Evolutionary conservation across 2,329 filamentous ascomycete species (phyloP).

Genomic region (Juglanconis juglandina): DNA sequence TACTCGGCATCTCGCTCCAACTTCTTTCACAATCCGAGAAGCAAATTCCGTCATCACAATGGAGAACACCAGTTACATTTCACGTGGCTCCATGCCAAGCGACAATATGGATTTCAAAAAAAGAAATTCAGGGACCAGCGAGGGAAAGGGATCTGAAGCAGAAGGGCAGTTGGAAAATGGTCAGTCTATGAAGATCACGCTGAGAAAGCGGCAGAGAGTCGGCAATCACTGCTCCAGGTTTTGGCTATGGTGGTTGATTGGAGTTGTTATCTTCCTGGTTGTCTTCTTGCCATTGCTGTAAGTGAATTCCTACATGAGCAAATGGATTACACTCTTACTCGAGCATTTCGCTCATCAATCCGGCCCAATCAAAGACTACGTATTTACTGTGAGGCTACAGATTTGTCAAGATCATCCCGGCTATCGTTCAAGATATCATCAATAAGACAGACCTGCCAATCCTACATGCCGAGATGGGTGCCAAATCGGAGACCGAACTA

Average conservation of each 20-base stretch:
- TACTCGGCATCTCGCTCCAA: background rate
- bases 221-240: background rate
- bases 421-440: slow-evolving; percentile 2
- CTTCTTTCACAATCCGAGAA: background rate
- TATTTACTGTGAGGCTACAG: background rate
- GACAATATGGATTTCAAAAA: background rate
- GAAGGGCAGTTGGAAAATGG: background rate
- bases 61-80: background rate
- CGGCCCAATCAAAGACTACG: background rate
- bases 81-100: background rate
- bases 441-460: slow-evolving; percentile 2
- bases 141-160: background rate
- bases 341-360: background rate
- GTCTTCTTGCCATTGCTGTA: slow-evolving; percentile 4
- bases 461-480: slow-evolving; percentile 2
- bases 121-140: background rate
- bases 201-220: background rate
- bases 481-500: slow-evolving; percentile 4
- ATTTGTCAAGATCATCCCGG: slow-evolving; percentile 4
- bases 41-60: background rate
- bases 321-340: background rate
- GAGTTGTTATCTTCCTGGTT: background rate
- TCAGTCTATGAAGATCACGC: background rate
- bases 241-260: slow-evolving; percentile 8
- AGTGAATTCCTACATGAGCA: background rate